Base-by-base conservation (phyloP, 1,284 basidiomycete species). In the Melanopsichium pennsylvanicum region DNA sequence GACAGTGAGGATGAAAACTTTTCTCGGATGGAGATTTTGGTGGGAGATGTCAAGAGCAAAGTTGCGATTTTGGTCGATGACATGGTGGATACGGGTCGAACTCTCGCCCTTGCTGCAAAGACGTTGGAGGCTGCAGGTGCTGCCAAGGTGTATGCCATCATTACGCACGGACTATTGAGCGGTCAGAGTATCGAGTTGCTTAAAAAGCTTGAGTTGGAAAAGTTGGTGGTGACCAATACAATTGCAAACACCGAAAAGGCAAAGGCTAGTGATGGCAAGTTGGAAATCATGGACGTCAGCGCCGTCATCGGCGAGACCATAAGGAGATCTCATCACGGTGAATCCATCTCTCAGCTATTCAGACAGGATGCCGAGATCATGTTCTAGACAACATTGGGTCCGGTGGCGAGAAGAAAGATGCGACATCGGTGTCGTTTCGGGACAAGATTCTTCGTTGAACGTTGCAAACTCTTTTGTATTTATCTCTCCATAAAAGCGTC, bases 51-150 rank as follows among this genome's bases (percentile, higher is more conserved):
- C 60, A 86, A 86, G 74, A 93, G 90, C 83, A 94, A 94, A 85
- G 70, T 72, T 1, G 93, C 92, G 25, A 95, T 98, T 76, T 85
- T 98, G 42, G 90, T 98, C 25, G 95, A 98, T 82, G 95, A 98
- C 81, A 97, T 98, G 93, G 90, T 97, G 79, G 96, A 98, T 82
- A 93, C 92, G 5, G 95, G 94, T 2, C 86, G 86, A 58, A 98
- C 96, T 2, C 86, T 98, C 21, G 84, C 88, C 11, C 84, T 97
- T 15, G 95, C 95, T 23, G 90, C 89, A 11, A 88, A 88, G 48
- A 91, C 93, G 4, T 84, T 98, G 60, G 85, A 88, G 57, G 91
- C 94, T 69, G 90, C 90, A 52, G 95, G 96, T 26, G 95, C 93
- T 2, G 89, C 87, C 76, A 87, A 88, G 33, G 88, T 97, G 16